phyloP scores from a whole-genome alignment of 352 stramenopile species.

The Phytophthora citricola region DNA sequence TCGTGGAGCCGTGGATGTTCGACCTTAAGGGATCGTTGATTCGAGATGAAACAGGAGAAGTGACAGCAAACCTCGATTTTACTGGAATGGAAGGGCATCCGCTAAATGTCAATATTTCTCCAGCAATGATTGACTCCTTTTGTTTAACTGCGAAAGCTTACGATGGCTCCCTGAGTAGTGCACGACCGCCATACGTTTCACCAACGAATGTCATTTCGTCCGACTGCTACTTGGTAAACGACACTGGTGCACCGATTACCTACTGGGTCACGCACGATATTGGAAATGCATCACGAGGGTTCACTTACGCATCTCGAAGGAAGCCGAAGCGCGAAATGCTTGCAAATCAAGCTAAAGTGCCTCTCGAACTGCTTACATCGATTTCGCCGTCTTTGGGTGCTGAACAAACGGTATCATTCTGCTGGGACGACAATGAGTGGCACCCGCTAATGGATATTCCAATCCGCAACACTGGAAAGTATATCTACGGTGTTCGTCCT shows the following conservation, averaged over 20 bases:
- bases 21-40: slow-evolving; percentile 42
- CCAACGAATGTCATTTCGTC: slow-evolving; percentile 79
- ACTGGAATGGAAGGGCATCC: slow-evolving; percentile 61
- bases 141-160: slow-evolving; percentile 71
- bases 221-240: slow-evolving; percentile 83
- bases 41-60: slow-evolving; percentile 53
- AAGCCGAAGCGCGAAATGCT: slow-evolving; percentile 57
- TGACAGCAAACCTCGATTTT: slow-evolving; percentile 59
- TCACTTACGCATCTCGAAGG: slow-evolving; percentile 60
- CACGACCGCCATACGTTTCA: slow-evolving; percentile 38
- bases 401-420: slow-evolving; percentile 82
- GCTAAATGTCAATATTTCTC: slow-evolving; percentile 77
- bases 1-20: slow-evolving; percentile 84
- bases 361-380: slow-evolving; percentile 72
- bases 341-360: slow-evolving; percentile 58
- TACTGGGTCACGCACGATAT: slow-evolving; percentile 72
- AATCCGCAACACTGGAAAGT: slow-evolving; percentile 80
- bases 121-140: slow-evolving; percentile 66
- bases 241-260: slow-evolving; percentile 61
- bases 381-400: slow-evolving; percentile 73
- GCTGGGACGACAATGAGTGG: slow-evolving; percentile 73
- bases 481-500: slow-evolving; percentile 74
- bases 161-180: slow-evolving; percentile 39
- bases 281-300: slow-evolving; percentile 52
- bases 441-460: slow-evolving; percentile 78